Conservation (phyloP, 164 flowering plant genomes). For the Nymphaea thermarum region DNA sequence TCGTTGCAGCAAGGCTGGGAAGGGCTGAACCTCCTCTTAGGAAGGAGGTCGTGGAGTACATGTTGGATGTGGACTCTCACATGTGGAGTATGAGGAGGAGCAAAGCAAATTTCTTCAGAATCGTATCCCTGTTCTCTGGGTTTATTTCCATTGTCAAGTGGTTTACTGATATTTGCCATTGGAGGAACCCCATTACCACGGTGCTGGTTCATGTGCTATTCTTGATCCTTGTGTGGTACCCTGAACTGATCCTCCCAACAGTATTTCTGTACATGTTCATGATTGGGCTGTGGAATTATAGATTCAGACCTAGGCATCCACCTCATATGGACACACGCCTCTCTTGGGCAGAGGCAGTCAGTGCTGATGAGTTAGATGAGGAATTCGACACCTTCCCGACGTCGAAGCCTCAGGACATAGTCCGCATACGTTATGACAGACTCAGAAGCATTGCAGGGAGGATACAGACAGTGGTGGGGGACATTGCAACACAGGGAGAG, state of each 20-base stretch:
- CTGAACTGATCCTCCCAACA: slow-evolving; percentile 47
- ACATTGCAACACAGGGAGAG: slow-evolving; percentile 58
- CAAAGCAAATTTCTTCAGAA: slow-evolving; percentile 53
- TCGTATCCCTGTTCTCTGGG: slow-evolving; percentile 39
- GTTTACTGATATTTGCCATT: slow-evolving; percentile 32
- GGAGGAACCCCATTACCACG: slow-evolving; percentile 49
- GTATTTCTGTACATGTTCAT: slow-evolving; percentile 43
- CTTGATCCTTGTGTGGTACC: slow-evolving; percentile 43
- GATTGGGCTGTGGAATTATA: slow-evolving; percentile 48
- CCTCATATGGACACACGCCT: slow-evolving; percentile 48
- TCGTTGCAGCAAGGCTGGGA: slow-evolving; percentile 38
- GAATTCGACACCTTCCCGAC: slow-evolving; percentile 55
- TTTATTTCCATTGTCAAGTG: slow-evolving; percentile 22
- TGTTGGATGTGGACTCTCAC: slow-evolving; percentile 55
- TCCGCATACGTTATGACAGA: slow-evolving; percentile 41
- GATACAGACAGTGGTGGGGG: slow-evolving; percentile 52
- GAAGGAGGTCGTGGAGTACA: slow-evolving; percentile 52
- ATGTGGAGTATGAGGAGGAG: slow-evolving; percentile 63
- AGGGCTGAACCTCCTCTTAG: slow-evolving; percentile 50
- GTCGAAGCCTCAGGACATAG: slow-evolving; percentile 26
- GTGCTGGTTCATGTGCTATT: slow-evolving; percentile 41
- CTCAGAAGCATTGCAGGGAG: slow-evolving; percentile 46
- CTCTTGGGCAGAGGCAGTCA: slow-evolving; percentile 49
- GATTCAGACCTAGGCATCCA: slow-evolving; percentile 38
- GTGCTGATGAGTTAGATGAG: slow-evolving; percentile 48